These are phyloP conservation scores for Onygena corvina DNA, from an alignment of 2,329 filamentous ascomycete genomes.

Conservation along the genomic window DNA sequence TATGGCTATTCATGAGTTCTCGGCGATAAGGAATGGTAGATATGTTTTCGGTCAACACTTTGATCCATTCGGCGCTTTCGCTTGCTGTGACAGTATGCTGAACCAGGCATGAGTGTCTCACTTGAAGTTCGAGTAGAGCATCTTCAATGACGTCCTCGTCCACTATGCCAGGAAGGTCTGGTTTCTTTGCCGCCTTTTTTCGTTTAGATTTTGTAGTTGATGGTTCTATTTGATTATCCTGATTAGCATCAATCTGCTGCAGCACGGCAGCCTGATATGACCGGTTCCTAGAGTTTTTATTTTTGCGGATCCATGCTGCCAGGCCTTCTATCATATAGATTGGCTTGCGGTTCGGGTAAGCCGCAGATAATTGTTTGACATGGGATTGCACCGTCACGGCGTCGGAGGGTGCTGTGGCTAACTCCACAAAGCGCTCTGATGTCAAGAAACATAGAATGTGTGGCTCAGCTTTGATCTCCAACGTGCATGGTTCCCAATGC, in stretches of 20 bases:
- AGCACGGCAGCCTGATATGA: conserved; percentile 56
- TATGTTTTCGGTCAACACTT: conserved; percentile 64
- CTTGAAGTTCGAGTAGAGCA: conserved; percentile 56
- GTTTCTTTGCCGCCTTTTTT: conserved; percentile 31
- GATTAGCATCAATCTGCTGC: conserved; percentile 25
- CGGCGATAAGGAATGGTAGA: conserved; percentile 60
- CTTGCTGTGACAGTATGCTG: conserved; percentile 52
- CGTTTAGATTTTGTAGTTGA: conserved; percentile 18
- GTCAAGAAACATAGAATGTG: conserved; percentile 51
- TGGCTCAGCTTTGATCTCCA: conserved; percentile 42
- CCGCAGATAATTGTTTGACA: conserved; percentile 42
- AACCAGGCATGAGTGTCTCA: conserved; percentile 53
- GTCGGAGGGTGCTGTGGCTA: conserved; percentile 32
- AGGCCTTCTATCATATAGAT: conserved; percentile 66
- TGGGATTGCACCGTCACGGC: conserved; percentile 45
- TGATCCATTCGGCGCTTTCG: conserved; percentile 62
- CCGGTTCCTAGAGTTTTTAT: conserved; percentile 53
- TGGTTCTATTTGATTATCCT: conserved; percentile 21
- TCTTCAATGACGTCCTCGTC: conserved; percentile 60
- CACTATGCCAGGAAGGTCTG: conserved; percentile 41
- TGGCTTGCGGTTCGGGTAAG: conserved; percentile 43
- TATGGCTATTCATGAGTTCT: conserved; percentile 37
- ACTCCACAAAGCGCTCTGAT: conserved; percentile 54
- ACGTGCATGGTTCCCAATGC: conserved; percentile 52
- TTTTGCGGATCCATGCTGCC: conserved; percentile 54